These are phyloP conservation scores for Syzygium oleosum DNA, from an alignment of 345 rosid species.

Conservation along the genomic window DNA sequence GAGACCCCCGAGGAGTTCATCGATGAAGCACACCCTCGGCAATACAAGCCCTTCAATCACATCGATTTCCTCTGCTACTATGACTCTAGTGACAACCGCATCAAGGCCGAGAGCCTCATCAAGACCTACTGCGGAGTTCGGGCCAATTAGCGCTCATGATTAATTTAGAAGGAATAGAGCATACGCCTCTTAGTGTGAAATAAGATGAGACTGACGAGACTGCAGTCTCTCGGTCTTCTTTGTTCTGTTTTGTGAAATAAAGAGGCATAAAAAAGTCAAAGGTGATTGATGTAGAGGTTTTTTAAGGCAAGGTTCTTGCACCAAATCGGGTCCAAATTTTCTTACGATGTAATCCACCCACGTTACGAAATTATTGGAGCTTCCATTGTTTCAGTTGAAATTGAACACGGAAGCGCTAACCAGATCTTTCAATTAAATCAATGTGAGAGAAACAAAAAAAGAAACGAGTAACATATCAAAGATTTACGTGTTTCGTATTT, in stretches of 20 bases:
- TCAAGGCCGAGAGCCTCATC: slow-evolving; percentile 5
- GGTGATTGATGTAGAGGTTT: not conserved
- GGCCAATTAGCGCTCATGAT: not conserved
- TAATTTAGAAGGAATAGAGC: not conserved
- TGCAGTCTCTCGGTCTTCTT: not conserved
- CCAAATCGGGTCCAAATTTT: not conserved
- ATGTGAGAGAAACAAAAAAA: no score
- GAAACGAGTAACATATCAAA: no score
- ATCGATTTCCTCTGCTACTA: slow-evolving; percentile 10
- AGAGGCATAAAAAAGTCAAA: not conserved
- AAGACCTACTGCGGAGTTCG: slow-evolving; percentile 8
- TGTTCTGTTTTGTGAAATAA: not conserved
- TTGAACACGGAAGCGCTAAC: no score
- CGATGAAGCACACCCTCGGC: slow-evolving; percentile 12
- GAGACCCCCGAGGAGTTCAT: slow-evolving; percentile 13
- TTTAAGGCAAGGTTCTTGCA: not conserved
- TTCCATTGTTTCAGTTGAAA: not conserved
- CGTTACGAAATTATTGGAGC: not conserved
- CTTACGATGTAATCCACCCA: not conserved
- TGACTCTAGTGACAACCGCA: not conserved
- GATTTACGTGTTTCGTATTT: no score
- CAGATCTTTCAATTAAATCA: no score
- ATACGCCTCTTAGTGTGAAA: not conserved
- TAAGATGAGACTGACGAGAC: not conserved
- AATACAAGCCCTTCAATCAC: slow-evolving; percentile 20